These are phyloP conservation scores for Fusarium annulatum DNA, from an alignment of 2,329 filamentous ascomycete species.

Conservation along the genomic window DNA sequence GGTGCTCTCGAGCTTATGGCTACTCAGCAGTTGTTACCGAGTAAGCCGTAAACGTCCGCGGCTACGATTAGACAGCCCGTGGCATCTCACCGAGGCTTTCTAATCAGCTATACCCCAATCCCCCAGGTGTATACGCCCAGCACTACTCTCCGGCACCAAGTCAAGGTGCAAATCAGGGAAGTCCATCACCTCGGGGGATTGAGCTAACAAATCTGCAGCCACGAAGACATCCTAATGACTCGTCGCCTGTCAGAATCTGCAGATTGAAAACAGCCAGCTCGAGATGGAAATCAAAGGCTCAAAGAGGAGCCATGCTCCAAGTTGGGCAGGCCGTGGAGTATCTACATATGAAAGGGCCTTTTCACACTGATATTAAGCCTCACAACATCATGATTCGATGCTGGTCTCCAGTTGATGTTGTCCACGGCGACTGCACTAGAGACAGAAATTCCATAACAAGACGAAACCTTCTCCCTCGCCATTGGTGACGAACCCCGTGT, in stretches of 20 bases:
- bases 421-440: slow-evolving; percentile 47
- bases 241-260: background rate
- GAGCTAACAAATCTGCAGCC: slow-evolving; percentile 1
- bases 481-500: background rate
- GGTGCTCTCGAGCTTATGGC: too few relatives aligned
- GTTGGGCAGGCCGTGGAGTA: slow-evolving; percentile 42
- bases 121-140: background rate
- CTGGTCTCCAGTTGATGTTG: slow-evolving; percentile 44
- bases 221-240: background rate
- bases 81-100: too few relatives aligned
- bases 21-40: too few relatives aligned
- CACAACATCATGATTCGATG: slow-evolving; percentile 48
- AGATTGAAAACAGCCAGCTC: background rate
- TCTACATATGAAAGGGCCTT: slow-evolving; percentile 40
- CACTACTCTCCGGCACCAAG: background rate
- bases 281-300: background rate
- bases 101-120: background rate
- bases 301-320: slow-evolving; percentile 34
- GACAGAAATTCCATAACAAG: background rate
- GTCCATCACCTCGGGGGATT: background rate
- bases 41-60: too few relatives aligned
- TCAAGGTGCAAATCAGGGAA: slow-evolving; percentile 4
- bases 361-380: slow-evolving; percentile 49
- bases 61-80: too few relatives aligned
- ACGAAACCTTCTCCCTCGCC: background rate